Base-by-base conservation (phyloP, 106 monocot species). In the Acorus gramineus region DNA sequence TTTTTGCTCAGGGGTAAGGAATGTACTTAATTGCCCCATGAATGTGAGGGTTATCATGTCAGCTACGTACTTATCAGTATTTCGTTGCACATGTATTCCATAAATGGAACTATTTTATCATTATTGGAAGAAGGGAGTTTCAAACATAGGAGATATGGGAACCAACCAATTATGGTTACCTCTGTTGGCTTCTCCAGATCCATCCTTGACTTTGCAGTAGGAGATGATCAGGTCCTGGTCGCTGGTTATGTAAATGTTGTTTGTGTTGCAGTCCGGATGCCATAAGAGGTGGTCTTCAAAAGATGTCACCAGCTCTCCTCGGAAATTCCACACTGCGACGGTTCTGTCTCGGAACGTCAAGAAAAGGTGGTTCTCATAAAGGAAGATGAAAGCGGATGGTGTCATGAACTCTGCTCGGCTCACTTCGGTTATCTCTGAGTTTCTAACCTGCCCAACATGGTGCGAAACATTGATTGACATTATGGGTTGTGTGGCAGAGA, bases 201-300 rank as follows among this genome's bases (percentile, higher is more conserved):
- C 84, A 69, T 83, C 86, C 61, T 81, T 81, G 43, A 86, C 67
- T 71, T 92, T 92, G 77, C 91, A 92, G 53, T 92, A 92, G 9
- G 91, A 92, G 61, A 92, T 92, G n/a, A 92, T 91, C 57, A 91
- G 66, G 76, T 91, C 90, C 76, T 91, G 90, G 56, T 91, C 90
- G 14, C 86, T 91, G 4, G 90, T 91, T 13, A 86, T 91, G 71
- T 91, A 91, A 28, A 91, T 91, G 71, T 91, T 91, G 64, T 92
- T 92, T 49, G 91, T 92, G 57, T 83, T 92, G 56, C 91, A 92
- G 56, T 92, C 91, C 5, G 86, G 91, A 66, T 92, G 91, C 91
- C 91, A 92, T 6, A 92, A 63, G 72, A 92, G 57, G 66, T 82
- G 77, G 57, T 82, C 81, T 47, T 82, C 81, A 73, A 82, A 77